A percentile compares a stretch with the other conserved stretches of the same genome.
These are phyloP conservation scores for Citropsis articulata DNA, from an alignment of 345 rosid species.

Conservation along the genomic window DNA sequence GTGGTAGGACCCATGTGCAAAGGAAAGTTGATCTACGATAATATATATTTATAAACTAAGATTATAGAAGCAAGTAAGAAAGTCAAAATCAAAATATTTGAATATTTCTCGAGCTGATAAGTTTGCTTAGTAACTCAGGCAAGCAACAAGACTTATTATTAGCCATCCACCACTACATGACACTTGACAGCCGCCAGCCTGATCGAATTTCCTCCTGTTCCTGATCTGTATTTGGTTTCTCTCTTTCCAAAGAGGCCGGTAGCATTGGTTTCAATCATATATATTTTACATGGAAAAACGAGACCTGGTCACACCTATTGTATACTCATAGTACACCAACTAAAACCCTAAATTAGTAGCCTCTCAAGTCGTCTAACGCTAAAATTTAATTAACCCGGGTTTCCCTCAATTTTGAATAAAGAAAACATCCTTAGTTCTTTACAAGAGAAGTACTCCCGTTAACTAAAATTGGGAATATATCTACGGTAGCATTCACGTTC, in stretches of 20 bases:
- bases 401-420: slow-evolving; percentile 5
- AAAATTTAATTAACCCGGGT: neutral
- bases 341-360: neutral
- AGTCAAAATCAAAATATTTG: slow-evolving; percentile 27
- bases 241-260: neutral
- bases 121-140: slow-evolving; percentile 28
- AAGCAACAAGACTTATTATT: slow-evolving; percentile 12
- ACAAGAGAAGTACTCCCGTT: neutral
- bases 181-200: slow-evolving; percentile 9
- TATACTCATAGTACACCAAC: too few relatives aligned
- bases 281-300: neutral
- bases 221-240: neutral
- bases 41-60: neutral
- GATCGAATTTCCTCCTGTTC: neutral
- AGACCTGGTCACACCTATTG: neutral
- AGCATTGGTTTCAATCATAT: slow-evolving; percentile 8
- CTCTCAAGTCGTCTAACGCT: neutral
- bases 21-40: neutral
- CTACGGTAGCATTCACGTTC: too few relatives aligned
- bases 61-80: slow-evolving; percentile 1
- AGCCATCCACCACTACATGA: neutral
- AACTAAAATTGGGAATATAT: neutral
- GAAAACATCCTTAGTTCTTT: neutral
- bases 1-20: slow-evolving; percentile 11
- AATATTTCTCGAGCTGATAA: slow-evolving; percentile 36